These are phyloP conservation scores for Knoxia roxburghii DNA, from an alignment of 257 asterid genomes.

Conservation along the genomic window DNA sequence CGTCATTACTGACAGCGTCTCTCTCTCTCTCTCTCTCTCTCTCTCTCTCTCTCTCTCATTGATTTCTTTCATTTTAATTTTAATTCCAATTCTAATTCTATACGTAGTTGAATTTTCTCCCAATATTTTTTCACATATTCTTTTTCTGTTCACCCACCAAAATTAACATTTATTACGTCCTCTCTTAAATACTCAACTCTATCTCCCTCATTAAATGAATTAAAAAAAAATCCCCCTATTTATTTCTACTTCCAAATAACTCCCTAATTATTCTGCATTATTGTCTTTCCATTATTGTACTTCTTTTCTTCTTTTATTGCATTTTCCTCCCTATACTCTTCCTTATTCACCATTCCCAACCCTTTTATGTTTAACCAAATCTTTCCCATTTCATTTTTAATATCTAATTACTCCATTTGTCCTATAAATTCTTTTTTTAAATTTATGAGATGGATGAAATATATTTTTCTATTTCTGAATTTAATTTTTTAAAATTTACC, in stretches of 20 bases:
- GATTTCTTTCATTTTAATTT: neutral
- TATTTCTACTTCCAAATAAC: neutral
- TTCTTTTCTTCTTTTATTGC: neutral
- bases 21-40: neutral
- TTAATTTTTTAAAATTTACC: too few species aligned
- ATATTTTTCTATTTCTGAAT: too few species aligned
- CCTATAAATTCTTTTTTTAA: too few species aligned
- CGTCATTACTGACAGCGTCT: conserved; percentile 29
- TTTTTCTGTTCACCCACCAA: conserved; percentile 8
- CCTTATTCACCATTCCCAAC: neutral
- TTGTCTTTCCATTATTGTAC: neutral
- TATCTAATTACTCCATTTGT: too few species aligned
- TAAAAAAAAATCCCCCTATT: neutral
- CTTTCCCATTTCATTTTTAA: too few species aligned
- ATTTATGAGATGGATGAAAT: too few species aligned
- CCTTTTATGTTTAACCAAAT: neutral
- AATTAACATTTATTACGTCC: conserved; percentile 8
- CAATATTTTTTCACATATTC: too few species aligned
- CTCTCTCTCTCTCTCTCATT: neutral
- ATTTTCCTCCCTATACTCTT: neutral
- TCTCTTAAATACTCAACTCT: neutral
- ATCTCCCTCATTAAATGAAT: conserved; percentile 5
- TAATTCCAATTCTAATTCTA: conserved; percentile 3
- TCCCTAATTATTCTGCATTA: conserved; percentile 5
- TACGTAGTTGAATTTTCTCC: neutral